Percentiles rank a stretch among this genome's conserved stretches.
These are phyloP conservation scores for Aspergillus sp. DNA, from an alignment of 2,329 filamentous ascomycete genomes.

Conservation along the genomic window DNA sequence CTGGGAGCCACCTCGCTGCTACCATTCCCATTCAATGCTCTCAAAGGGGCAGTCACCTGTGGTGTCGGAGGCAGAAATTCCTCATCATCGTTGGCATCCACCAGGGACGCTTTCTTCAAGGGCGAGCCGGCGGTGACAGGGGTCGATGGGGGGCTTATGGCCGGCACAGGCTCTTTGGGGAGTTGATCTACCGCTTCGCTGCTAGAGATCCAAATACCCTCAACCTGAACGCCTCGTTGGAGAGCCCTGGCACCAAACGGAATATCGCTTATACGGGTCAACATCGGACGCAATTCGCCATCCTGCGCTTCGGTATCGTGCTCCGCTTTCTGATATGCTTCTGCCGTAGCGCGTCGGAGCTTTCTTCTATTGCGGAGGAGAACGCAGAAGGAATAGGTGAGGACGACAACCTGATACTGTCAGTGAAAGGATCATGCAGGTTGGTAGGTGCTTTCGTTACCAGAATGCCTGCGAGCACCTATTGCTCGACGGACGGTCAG, in stretches of 20 bases:
- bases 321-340: conserved; percentile 57
- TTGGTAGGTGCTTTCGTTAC: conserved; percentile 27
- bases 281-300: conserved; percentile 49
- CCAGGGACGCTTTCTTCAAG: neutral
- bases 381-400: conserved; percentile 61
- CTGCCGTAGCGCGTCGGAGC: conserved; percentile 57
- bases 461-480: conserved; percentile 70
- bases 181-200: conserved; percentile 31
- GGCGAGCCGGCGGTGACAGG: conserved; percentile 2
- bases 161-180: conserved; percentile 9
- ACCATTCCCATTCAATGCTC: neutral
- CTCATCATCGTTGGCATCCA: neutral
- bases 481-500: conserved; percentile 11
- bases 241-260: conserved; percentile 84
- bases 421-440: conserved; percentile 14
- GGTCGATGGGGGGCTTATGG: conserved; percentile 4
- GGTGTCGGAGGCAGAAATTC: neutral
- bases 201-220: conserved; percentile 72
- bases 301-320: conserved; percentile 36
- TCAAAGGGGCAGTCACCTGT: neutral
- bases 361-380: conserved; percentile 51
- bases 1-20: neutral
- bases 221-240: conserved; percentile 73
- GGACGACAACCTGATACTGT: conserved; percentile 51
- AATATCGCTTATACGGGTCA: conserved; percentile 54